Base-by-base conservation (phyloP, 352 stramenopile genomes). In the Saprolegnia parasitica region DNA sequence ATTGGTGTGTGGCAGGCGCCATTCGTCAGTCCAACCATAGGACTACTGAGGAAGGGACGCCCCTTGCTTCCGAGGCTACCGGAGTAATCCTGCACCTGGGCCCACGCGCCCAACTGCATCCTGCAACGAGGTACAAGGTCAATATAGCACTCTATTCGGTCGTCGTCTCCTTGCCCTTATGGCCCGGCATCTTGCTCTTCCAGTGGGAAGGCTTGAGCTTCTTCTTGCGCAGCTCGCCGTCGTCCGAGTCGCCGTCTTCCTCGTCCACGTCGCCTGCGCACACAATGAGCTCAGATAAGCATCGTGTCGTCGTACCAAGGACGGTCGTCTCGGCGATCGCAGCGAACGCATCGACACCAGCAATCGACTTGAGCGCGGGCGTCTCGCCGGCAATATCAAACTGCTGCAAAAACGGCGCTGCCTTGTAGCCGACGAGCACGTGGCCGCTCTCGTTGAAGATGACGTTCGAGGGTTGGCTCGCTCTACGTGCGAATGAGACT, bases 221-320 rank as follows among this genome's bases (percentile, higher is more conserved):
- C 71, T 93, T 93, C 81, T 93, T 93, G 73, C 88, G 84, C 54
- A 90, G 65, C 15, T 81, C 83, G 40, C 80, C 81, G 42, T 93
- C 81, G 9, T 88, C 77, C 42, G 82, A 77, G 32, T 93, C 81
- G 20, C 80, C 66, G 15, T 76, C 68, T 10, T 87, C 76, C 15
- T 81, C 78, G 47, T 82, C 57, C 18, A 29, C 39, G 2, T 71
- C 50, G 18, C 55, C 42, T 56, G 23, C 11, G 49, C 6, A 47
- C 23, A 11, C 21, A 26, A 73, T 11, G n/a, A 20, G 54, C n/a
- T 62, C 42, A 16, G 65, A 13, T 13, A 6, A 6, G 35, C 60
- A 47, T 71, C 56, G 56, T 15, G 56, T 15, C 0, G 1, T 52
- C 75, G 23, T 78, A 93, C 83, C 79, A 58, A 91, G 88, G 32